Evolutionary conservation across 1,284 basidiomycete species (phyloP).

Genomic region (Papiliotrema laurentii): DNA sequence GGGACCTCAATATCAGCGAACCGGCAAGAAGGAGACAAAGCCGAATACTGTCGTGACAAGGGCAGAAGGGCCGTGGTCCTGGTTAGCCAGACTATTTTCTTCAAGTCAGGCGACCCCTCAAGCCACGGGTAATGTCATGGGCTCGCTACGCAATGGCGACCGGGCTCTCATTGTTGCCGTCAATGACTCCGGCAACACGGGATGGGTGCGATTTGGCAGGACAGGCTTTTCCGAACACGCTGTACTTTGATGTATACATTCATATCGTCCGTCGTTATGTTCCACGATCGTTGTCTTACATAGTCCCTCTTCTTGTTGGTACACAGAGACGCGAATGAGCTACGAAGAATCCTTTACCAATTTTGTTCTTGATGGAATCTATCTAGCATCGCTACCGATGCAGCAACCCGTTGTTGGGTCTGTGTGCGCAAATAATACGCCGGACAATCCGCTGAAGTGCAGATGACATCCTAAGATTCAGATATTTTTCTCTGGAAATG

Average conservation of each 20-base stretch:
- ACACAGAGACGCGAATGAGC: too few species aligned
- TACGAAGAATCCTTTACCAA: conserved; percentile 42
- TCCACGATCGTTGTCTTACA: neutral
- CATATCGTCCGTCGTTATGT: neutral
- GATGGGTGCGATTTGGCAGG: conserved; percentile 83
- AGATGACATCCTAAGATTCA: conserved; percentile 74
- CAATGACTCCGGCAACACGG: conserved; percentile 82
- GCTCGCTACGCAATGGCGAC: conserved; percentile 75
- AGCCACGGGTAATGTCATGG: conserved; percentile 54
- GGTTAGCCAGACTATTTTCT: neutral
- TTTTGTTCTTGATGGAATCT: conserved; percentile 62
- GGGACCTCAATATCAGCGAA: conserved; percentile 36
- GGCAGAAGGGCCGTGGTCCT: neutral
- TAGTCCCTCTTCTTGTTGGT: neutral
- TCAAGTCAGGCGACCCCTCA: neutral
- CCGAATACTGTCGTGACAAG: neutral
- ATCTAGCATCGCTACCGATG: conserved; percentile 68
- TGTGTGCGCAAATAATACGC: conserved; percentile 98
- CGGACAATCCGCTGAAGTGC: conserved; percentile 93
- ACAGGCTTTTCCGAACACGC: conserved; percentile 79
- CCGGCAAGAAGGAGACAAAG: conserved; percentile 8
- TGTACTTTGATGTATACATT: conserved; percentile 48
- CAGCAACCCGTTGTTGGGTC: conserved; percentile 90
- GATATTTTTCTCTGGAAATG: neutral
- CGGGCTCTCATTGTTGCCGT: conserved; percentile 81